Base-by-base conservation (phyloP, 2,329 filamentous ascomycete species). In the Emmonsiellopsis sp. region DNA sequence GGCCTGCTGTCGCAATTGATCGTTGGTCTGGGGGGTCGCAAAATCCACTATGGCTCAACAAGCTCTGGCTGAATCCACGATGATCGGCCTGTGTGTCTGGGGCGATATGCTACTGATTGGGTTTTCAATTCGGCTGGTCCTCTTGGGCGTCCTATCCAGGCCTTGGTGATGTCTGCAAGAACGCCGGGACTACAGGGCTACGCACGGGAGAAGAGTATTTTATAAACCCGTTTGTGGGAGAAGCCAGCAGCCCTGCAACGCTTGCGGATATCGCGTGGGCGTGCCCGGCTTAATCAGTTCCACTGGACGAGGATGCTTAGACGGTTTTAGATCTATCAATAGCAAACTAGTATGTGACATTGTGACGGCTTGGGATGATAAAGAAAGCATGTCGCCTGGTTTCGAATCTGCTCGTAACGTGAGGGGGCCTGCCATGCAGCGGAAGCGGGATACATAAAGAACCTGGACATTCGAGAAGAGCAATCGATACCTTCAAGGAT, bases 241-340 rank as follows among this genome's bases (percentile, higher is more conserved):
- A 26, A 5, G 20, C 20, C 20, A 26, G 5, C 20, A 26, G 20
- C 45, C 45, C 31, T 47, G 45, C 32, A 35, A 20, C 32, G 45
- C 45, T 47, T 47, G 31, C 32, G 45, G 20, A 15, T 20, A 26
- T 47, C 31, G 45, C 31, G 31, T 35, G 45, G 45, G 35, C 35
- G 45, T 16, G 31, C 26, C 16, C 20, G 15, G 45, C 45, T n/a
- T 9, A 47, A 26, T 43, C 20, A 26, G 20, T 15, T 20, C 20
- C 41, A 30, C 15, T 16, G 16, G 46, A 31, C 45, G 32, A 48
- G 45, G 35, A 38, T 46, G 31, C 7, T 46, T 15, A 30, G 44
- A 48, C 15, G 34, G 38, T 49, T 49, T 49, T 49, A 40, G 46
- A 49, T 49, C 46, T 38, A 49, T 31, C 32, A 34, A 32, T 32